Conservation (phyloP, 2,329 filamentous ascomycete species). For the Fusarium longipes region DNA sequence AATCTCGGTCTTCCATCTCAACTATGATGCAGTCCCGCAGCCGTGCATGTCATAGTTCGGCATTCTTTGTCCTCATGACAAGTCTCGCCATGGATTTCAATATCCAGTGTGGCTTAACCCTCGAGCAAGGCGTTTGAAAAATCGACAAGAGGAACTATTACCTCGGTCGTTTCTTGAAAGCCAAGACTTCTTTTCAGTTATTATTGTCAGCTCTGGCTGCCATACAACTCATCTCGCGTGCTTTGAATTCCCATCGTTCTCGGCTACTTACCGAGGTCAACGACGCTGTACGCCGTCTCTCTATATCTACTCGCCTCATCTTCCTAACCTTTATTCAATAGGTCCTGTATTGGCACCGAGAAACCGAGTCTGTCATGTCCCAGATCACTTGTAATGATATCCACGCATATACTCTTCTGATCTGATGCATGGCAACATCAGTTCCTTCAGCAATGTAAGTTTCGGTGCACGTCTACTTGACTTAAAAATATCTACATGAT, state of each 20-base stretch:
- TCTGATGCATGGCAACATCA: background rate
- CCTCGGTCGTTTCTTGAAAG: constrained; percentile 37
- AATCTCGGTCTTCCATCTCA: constrained; percentile 2
- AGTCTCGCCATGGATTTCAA: constrained; percentile 18
- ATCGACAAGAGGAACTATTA: too few relatives aligned
- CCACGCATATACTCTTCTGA: too few relatives aligned
- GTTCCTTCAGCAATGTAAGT: background rate
- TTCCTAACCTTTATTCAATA: background rate
- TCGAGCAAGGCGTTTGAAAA: too few relatives aligned
- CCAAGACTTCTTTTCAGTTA: constrained; percentile 28
- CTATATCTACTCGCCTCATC: background rate
- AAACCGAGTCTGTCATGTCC: background rate
- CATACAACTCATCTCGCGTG: constrained; percentile 27
- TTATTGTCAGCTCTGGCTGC: background rate
- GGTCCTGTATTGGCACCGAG: background rate
- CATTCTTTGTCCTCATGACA: constrained; percentile 19
- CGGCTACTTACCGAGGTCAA: constrained; percentile 38
- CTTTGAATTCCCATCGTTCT: constrained; percentile 9
- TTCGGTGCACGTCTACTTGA: background rate
- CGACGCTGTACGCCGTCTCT: background rate
- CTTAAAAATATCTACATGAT: background rate
- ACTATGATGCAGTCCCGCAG: background rate
- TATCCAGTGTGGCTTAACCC: constrained; percentile 9
- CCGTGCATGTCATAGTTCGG: background rate
- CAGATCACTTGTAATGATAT: background rate